Conservation (phyloP, 345 rosid species). For the Citrus trifoliata region DNA sequence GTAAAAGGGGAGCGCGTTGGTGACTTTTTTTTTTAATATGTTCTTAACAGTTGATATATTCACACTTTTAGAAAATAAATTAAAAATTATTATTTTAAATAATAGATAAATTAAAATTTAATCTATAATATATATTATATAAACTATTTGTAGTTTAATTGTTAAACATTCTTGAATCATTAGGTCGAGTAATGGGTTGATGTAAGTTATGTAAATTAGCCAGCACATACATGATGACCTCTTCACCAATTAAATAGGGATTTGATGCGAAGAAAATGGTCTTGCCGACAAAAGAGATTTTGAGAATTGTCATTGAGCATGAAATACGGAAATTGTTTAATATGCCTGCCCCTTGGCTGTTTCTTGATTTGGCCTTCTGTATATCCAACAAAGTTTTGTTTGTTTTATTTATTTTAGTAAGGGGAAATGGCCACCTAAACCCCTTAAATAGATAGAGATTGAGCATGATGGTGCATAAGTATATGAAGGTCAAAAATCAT, state of each 20-base stretch:
- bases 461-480: neutral
- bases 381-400: neutral
- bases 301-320: neutral
- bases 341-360: neutral
- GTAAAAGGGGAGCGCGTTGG: too few species aligned
- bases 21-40: too few species aligned
- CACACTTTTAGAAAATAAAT: too few species aligned
- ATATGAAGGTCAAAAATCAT: neutral
- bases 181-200: too few species aligned
- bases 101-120: too few species aligned
- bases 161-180: too few species aligned
- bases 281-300: neutral
- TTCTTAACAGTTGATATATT: too few species aligned
- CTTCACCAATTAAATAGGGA: neutral
- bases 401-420: neutral
- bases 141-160: too few species aligned
- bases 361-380: neutral
- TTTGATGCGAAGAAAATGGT: neutral
- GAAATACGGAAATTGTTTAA: slow-evolving; percentile 1
- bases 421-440: neutral
- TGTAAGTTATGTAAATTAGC: too few species aligned
- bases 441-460: neutral
- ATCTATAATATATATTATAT: too few species aligned
- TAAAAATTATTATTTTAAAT: too few species aligned
- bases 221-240: neutral